Percentiles rank a stretch among this genome's conserved stretches.
These are phyloP conservation scores for Porphyridium purpureum DNA, from an alignment of 23 red algal species.

Conservation along the genomic window DNA sequence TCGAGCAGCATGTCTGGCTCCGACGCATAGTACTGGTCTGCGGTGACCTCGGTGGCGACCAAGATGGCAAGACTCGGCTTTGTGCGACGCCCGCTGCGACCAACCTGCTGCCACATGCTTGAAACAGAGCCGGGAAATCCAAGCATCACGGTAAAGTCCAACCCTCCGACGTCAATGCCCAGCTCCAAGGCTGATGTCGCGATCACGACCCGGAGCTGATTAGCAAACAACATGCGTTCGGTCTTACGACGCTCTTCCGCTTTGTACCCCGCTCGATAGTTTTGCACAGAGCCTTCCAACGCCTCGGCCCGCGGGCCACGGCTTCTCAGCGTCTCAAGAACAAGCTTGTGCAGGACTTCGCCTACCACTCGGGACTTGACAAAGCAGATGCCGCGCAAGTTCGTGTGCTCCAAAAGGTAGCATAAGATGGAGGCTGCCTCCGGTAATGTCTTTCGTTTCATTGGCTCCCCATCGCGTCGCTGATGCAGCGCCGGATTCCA, in stretches of 20 bases:
- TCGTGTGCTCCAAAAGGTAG: not conserved
- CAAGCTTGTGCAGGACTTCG: not conserved
- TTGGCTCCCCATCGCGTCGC: not conserved
- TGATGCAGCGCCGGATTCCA: not conserved
- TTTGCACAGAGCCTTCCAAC: not conserved
- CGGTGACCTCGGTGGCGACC: not conserved
- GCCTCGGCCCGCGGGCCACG: not conserved
- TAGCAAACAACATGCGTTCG: not conserved
- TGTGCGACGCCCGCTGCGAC: not conserved
- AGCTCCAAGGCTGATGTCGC: not conserved
- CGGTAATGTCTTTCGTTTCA: not conserved
- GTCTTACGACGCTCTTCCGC: not conserved
- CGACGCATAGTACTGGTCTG: not conserved
- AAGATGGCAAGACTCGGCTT: not conserved
- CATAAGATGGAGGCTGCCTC: not conserved
- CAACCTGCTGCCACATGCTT: not conserved
- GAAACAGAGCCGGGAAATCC: slow-evolving; percentile 1
- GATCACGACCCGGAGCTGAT: not conserved
- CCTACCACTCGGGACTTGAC: not conserved
- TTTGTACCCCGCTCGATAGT: not conserved
- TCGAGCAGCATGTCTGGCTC: not conserved
- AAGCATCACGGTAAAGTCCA: not conserved
- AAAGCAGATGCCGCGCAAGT: not conserved
- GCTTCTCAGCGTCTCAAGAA: not conserved
- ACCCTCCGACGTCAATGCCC: not conserved